These are phyloP conservation scores for Oropetium thomaeum DNA, from an alignment of 176 grass and related monocot genomes.

Conservation along the genomic window DNA sequence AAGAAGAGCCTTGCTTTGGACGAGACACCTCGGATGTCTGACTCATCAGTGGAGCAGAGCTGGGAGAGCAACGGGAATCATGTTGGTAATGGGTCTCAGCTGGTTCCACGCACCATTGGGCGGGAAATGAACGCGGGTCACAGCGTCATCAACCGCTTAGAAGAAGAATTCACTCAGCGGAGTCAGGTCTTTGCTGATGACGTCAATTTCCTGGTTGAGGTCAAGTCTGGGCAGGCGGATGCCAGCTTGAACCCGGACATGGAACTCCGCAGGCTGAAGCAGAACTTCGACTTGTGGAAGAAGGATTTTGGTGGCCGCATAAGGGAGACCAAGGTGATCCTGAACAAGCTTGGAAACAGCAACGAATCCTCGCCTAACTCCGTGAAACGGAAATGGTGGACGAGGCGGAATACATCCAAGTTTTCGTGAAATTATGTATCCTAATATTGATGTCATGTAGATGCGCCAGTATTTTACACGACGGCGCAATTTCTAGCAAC, in stretches of 20 bases:
- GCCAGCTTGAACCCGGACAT: constrained; percentile 82
- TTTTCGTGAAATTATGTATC: constrained; percentile 53
- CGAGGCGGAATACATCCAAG: constrained; percentile 70
- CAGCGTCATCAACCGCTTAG: constrained; percentile 49
- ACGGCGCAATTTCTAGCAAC: constrained; percentile 7
- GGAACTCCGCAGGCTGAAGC: constrained; percentile 74
- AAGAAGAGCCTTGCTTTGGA: constrained; percentile 87
- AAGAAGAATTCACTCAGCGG: constrained; percentile 76
- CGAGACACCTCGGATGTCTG: constrained; percentile 58
- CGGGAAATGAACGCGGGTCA: constrained; percentile 64
- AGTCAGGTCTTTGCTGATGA: constrained; percentile 87
- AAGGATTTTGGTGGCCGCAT: constrained; percentile 74
- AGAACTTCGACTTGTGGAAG: constrained; percentile 83
- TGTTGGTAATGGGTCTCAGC: constrained; percentile 43
- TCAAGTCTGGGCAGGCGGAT: constrained; percentile 74
- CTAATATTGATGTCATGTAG: neutral
- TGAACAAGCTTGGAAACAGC: constrained; percentile 63
- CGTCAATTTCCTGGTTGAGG: constrained; percentile 82
- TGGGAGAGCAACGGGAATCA: constrained; percentile 61
- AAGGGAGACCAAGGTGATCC: constrained; percentile 74
- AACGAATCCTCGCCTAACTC: constrained; percentile 57
- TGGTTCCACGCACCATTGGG: constrained; percentile 31
- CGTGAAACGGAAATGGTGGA: constrained; percentile 82
- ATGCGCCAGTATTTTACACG: constrained; percentile 29
- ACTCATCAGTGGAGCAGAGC: constrained; percentile 79